Percentiles rank a stretch among this genome's conserved stretches.
Conservation (phyloP, 2,329 filamentous ascomycete species). For the Pestalotiopsis sp. region DNA sequence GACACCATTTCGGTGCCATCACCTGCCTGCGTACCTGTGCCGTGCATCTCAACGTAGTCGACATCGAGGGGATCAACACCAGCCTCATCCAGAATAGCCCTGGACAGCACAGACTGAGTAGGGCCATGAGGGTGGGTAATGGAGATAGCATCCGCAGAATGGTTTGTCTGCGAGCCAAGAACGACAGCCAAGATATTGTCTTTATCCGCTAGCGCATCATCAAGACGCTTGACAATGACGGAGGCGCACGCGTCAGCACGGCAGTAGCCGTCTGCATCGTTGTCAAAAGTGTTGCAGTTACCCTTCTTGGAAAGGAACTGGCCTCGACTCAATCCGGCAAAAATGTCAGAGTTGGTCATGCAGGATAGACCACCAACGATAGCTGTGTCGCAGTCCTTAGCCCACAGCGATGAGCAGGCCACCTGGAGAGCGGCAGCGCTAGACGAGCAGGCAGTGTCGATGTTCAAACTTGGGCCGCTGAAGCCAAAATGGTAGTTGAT, state of each 20-base stretch:
- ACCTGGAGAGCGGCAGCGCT: constrained; percentile 39
- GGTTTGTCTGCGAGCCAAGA: constrained; percentile 75
- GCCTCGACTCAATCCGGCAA: constrained; percentile 73
- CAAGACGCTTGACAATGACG: constrained; percentile 76
- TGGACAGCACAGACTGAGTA: constrained; percentile 73
- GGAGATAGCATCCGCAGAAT: constrained; percentile 78
- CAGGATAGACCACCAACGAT: constrained; percentile 79
- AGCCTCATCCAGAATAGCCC: constrained; percentile 70
- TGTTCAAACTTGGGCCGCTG: constrained; percentile 38
- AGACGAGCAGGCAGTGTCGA: constrained; percentile 44
- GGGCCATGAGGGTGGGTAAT: constrained; percentile 83
- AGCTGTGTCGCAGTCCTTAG: constrained; percentile 78
- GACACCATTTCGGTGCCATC: constrained; percentile 83
- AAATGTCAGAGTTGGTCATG: constrained; percentile 80
- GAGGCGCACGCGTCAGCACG: constrained; percentile 76
- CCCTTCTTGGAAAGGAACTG: constrained; percentile 79
- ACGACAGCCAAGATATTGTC: constrained; percentile 80
- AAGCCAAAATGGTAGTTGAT: constrained; percentile 48
- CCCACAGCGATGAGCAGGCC: constrained; percentile 71
- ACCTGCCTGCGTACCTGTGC: constrained; percentile 84
- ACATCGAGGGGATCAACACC: constrained; percentile 77
- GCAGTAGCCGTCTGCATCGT: constrained; percentile 81
- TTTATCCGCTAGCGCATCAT: constrained; percentile 76
- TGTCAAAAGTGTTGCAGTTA: constrained; percentile 80
- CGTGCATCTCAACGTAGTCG: constrained; percentile 87